A percentile compares a stretch with the other conserved stretches of the same genome.
phyloP scores from a whole-genome alignment of 768 basidiomycete genomes.

The Boletus patriciae region DNA sequence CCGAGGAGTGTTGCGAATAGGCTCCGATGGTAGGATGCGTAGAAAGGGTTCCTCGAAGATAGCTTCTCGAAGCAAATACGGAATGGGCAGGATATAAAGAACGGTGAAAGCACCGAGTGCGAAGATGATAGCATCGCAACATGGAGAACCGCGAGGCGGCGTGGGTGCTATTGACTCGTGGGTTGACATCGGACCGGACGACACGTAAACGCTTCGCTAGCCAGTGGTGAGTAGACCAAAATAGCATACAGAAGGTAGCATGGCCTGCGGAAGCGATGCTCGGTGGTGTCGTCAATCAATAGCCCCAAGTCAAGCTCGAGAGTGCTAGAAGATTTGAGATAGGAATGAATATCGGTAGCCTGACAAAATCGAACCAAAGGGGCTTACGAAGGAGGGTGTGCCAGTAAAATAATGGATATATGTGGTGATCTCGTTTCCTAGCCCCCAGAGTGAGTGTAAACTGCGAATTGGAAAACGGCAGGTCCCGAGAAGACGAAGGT shows the following conservation, averaged over 20 bases:
- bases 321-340: not conserved
- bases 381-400: not conserved
- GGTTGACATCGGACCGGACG: not conserved
- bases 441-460: not conserved
- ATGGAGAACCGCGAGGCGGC: not conserved
- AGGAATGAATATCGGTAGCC: not conserved
- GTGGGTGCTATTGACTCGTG: not conserved
- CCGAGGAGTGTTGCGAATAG: not conserved
- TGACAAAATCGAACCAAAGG: not conserved
- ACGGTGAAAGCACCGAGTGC: not conserved
- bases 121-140: not conserved
- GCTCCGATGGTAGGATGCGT: not conserved
- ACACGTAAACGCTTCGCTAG: not conserved
- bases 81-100: not conserved
- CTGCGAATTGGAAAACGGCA: constrained; percentile 3
- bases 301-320: not conserved
- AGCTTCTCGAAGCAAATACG: not conserved
- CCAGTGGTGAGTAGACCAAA: not conserved
- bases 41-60: not conserved
- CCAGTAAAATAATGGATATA: not conserved
- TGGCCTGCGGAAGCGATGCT: not conserved
- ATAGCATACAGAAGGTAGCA: not conserved
- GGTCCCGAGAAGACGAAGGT: not conserved
- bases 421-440: not conserved
- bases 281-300: constrained; percentile 1